Base-by-base conservation (phyloP, 345 rosid species). In the Carallia pectinifolia region DNA sequence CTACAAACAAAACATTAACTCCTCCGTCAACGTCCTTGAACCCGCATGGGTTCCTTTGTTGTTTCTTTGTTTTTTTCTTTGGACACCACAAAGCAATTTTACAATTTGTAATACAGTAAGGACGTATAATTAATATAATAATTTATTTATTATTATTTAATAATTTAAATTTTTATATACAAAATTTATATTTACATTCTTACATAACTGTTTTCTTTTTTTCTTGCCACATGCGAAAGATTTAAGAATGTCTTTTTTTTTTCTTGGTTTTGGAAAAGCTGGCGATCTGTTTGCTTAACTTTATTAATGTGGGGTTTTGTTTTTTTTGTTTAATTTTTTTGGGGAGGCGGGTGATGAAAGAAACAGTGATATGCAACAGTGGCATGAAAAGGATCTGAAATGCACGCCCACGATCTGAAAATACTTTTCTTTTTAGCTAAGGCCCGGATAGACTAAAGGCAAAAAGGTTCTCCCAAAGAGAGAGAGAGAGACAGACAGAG, bases 401-500 rank as follows among this genome's bases (percentile, higher is more conserved):
- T 17, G 71, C 74, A 73, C 48, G 77, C 74, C 64, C n/a, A 39
- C 50, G 50, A 44, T 47, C 74, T 65, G 74, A 63, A 64, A 33
- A 33, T 33, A 1, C 34, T 1, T 33, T 33, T 62, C 69, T 62
- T 37, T 44, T 33, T 1, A 33, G 34, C 34, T 44, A 10, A 30
- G 30, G 37, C 27, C 66, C 19, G 72, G 1, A 55, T 4, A 23
- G 33, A 23, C 58, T 10, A 23, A 23, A 30, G 1, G 16, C 4
- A 9, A 55, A 39, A 40, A 9, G 7, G 33, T 30, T 53, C 53
- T 65, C 34, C 10, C 4, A 3, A 12, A 4, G 48, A 1, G 19
- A 16, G 58, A 2, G 18, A 39, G 12, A 55, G 5, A 29, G 29
- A n/a, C 34, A 33, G 31, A 36, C 62, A 78, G 6, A 16, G 59